Evolutionary conservation across 192 early-diverging fungal species (phyloP).

Genomic region (Coemansia sp.): DNA sequence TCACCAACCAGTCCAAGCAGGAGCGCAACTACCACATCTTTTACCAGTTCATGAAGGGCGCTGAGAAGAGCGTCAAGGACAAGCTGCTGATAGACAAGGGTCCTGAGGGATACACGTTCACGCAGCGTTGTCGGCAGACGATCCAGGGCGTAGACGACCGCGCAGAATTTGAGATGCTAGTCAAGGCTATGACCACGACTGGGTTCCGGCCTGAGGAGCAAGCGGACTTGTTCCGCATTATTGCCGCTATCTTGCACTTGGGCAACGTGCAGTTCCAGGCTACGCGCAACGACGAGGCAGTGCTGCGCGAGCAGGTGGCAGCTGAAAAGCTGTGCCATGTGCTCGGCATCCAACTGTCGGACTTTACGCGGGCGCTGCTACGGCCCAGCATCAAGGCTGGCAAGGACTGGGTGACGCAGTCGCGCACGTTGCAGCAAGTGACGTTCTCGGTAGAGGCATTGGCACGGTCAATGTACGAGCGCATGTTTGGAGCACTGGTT

Average conservation of each 20-base stretch:
- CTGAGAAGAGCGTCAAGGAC: constrained; percentile 69
- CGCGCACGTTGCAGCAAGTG: constrained; percentile 84
- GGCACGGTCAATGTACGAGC: constrained; percentile 89
- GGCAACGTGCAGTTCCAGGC: constrained; percentile 86
- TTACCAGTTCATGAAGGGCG: constrained; percentile 96
- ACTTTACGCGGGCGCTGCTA: constrained; percentile 84
- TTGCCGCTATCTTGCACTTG: constrained; percentile 88
- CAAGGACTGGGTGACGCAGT: constrained; percentile 93
- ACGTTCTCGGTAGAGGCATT: constrained; percentile 88
- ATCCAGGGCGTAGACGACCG: constrained; percentile 94
- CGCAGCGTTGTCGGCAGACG: constrained; percentile 77
- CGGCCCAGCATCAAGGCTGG: constrained; percentile 93
- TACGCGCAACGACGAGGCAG: constrained; percentile 85
- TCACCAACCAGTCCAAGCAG: constrained; percentile 86
- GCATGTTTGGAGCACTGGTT: constrained; percentile 92
- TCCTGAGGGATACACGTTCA: constrained; percentile 81
- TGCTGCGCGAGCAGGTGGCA: constrained; percentile 71
- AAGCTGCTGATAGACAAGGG: constrained; percentile 74
- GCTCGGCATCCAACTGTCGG: constrained; percentile 82
- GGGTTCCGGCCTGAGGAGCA: constrained; percentile 77
- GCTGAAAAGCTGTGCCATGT: constrained; percentile 93
- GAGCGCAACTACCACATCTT: constrained; percentile 98
- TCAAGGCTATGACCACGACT: constrained; percentile 81
- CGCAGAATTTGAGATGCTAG: constrained; percentile 74
- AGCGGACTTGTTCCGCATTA: constrained; percentile 74